These are phyloP conservation scores for Fusarium sublunatum DNA, from an alignment of 2,329 filamentous ascomycete genomes.

Conservation along the genomic window DNA sequence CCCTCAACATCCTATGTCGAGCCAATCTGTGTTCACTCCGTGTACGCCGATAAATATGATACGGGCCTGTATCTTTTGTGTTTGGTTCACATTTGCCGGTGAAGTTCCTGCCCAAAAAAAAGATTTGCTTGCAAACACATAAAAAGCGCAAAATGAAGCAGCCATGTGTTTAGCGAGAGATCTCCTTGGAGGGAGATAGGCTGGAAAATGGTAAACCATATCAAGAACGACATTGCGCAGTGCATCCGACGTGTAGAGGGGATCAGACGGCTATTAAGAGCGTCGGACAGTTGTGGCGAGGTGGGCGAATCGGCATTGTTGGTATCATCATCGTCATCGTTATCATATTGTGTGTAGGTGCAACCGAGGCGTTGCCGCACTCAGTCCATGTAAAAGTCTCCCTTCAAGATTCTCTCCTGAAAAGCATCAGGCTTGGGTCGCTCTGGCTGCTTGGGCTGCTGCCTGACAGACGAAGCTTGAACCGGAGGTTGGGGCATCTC, in stretches of 20 bases:
- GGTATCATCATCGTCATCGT: slow-evolving; percentile 40
- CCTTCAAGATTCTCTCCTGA: slow-evolving; percentile 96
- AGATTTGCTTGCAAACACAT: slow-evolving; percentile 28
- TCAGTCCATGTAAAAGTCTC: slow-evolving; percentile 98
- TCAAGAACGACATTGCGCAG: slow-evolving; percentile 25
- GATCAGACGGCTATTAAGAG: slow-evolving; percentile 24
- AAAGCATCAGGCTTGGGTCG: slow-evolving; percentile 87
- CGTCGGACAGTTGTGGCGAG: slow-evolving; percentile 21
- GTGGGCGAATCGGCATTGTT: slow-evolving; percentile 28
- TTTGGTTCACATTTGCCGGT: slow-evolving; percentile 23
- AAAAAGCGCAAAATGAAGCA: slow-evolving; percentile 28
- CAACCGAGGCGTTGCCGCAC: slow-evolving; percentile 9
- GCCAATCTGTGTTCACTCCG: slow-evolving; percentile 17
- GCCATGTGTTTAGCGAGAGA: slow-evolving; percentile 33
- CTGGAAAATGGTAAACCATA: slow-evolving; percentile 25
- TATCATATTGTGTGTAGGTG: slow-evolving; percentile 29
- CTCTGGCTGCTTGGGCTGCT: slow-evolving; percentile 52
- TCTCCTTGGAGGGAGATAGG: slow-evolving; percentile 26
- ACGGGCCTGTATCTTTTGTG: slow-evolving; percentile 27
- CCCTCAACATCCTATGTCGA: slow-evolving; percentile 20
- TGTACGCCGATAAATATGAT: slow-evolving; percentile 29
- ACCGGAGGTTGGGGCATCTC: slow-evolving; percentile 69
- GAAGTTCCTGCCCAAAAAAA: slow-evolving; percentile 20
- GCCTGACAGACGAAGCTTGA: slow-evolving; percentile 59
- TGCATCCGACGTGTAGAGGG: slow-evolving; percentile 14